These are phyloP conservation scores for Diaporthe ilicicola DNA, from an alignment of 2,329 filamentous ascomycete species.

Conservation along the genomic window DNA sequence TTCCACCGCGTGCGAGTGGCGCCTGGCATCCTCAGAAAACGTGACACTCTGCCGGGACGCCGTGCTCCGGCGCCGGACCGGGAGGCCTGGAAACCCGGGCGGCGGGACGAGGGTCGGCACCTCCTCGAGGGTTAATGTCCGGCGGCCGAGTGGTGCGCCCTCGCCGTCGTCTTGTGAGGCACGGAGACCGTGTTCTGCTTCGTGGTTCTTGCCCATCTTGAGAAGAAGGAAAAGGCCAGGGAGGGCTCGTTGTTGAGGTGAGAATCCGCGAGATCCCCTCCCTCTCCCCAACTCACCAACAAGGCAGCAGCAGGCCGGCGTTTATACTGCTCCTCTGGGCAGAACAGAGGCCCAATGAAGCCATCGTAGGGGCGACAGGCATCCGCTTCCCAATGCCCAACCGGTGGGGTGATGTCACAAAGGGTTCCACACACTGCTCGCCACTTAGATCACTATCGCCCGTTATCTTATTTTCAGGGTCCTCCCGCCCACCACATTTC, in stretches of 20 bases:
- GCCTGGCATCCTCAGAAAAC: conserved; percentile 1
- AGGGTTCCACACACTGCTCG: not conserved
- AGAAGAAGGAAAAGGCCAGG: not conserved
- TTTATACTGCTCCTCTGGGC: not conserved
- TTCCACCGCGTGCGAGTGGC: conserved; percentile 18
- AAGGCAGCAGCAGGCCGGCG: not conserved
- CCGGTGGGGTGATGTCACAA: conserved; percentile 15
- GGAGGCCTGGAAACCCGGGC: conserved; percentile 16
- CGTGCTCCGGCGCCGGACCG: conserved; percentile 26
- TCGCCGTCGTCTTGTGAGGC: conserved; percentile 10
- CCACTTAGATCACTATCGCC: not conserved
- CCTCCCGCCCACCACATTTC: not conserved
- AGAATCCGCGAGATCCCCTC: not conserved
- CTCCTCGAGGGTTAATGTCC: conserved; percentile 24
- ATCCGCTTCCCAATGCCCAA: conserved; percentile 8
- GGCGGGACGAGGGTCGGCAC: conserved; percentile 23
- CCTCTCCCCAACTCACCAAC: not conserved
- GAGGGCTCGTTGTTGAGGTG: not conserved
- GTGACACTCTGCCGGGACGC: conserved; percentile 21
- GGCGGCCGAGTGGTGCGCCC: conserved; percentile 12
- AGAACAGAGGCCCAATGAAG: not conserved
- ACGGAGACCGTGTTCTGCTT: not conserved
- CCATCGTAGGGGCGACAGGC: conserved; percentile 11
- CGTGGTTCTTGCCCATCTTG: conserved; percentile 19
- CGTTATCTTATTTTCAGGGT: conserved; percentile 11